Conservation (phyloP, 768 basidiomycete species). For the Floccularia luteovirens region DNA sequence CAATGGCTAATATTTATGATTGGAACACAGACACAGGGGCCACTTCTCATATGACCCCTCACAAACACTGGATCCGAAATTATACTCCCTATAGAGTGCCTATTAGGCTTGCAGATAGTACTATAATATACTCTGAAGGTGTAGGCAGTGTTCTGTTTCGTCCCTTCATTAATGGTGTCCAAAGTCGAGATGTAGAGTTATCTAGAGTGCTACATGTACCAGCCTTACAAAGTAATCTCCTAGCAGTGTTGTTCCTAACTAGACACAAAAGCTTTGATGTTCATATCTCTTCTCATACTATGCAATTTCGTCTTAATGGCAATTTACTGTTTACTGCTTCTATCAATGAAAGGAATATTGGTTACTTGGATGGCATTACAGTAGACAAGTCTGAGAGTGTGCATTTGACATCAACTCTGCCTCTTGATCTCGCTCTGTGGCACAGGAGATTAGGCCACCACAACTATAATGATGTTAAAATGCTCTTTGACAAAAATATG, state of each 20-base stretch:
- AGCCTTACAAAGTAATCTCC: constrained; percentile 5
- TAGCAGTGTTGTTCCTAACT: constrained; percentile 3
- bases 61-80: constrained; percentile 18
- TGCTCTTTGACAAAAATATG: constrained; percentile 3
- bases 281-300: neutral
- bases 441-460: constrained; percentile 21
- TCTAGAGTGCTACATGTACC: constrained; percentile 7
- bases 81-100: constrained; percentile 11
- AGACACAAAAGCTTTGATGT: neutral
- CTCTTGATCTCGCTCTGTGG: constrained; percentile 16
- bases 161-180: constrained; percentile 6
- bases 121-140: constrained; percentile 17
- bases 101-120: constrained; percentile 16
- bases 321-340: constrained; percentile 5
- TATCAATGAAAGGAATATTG: constrained; percentile 2
- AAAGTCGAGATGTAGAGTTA: constrained; percentile 6
- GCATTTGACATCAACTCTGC: constrained; percentile 11
- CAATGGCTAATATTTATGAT: neutral
- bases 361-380: constrained; percentile 8
- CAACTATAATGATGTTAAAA: constrained; percentile 11
- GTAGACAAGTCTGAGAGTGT: constrained; percentile 7
- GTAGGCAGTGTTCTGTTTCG: constrained; percentile 16
- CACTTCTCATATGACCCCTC: constrained; percentile 24
- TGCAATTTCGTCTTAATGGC: neutral
- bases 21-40: constrained; percentile 12